Evolutionary conservation across 2,329 filamentous ascomycete genomes (phyloP).

Genomic region (Colletotrichum falcatum): DNA sequence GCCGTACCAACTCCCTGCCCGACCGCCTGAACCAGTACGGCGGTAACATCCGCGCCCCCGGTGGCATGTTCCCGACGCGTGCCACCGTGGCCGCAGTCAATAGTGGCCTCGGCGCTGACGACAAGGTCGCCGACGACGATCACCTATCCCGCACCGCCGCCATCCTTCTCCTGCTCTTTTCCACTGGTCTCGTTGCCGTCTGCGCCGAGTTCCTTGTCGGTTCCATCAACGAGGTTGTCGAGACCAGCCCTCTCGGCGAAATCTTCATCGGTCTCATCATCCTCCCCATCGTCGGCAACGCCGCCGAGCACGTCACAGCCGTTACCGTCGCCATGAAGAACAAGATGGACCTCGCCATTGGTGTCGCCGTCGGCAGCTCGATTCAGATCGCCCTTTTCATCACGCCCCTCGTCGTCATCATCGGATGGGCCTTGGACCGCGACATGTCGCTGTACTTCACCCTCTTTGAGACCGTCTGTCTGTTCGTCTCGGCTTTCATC

Average conservation of each 20-base stretch:
- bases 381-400: conserved; percentile 81
- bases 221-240: conserved; percentile 73
- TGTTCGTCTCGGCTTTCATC: conserved; percentile 87
- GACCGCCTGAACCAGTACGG: conserved; percentile 68
- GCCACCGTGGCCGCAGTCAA: conserved; percentile 55
- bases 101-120: conserved; percentile 45
- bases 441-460: conserved; percentile 88
- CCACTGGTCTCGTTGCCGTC: conserved; percentile 73
- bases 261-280: conserved; percentile 79
- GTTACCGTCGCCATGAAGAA: conserved; percentile 79
- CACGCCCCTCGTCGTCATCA: conserved; percentile 76
- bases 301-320: conserved; percentile 79
- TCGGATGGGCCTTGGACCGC: conserved; percentile 76
- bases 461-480: conserved; percentile 87
- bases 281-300: conserved; percentile 79
- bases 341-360: conserved; percentile 81
- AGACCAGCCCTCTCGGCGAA: conserved; percentile 67
- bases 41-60: conserved; percentile 57
- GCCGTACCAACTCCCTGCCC: conserved; percentile 80
- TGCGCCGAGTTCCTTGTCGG: conserved; percentile 79
- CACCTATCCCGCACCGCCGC: conserved; percentile 68
- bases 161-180: conserved; percentile 70
- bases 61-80: conserved; percentile 62
- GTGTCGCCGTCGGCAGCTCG: conserved; percentile 76
- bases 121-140: conserved; percentile 52